A percentile compares a stretch with the other conserved stretches of the same genome.
Conservation (phyloP, 441 rosid genomes). For the Pelargonium citronellum region DNA sequence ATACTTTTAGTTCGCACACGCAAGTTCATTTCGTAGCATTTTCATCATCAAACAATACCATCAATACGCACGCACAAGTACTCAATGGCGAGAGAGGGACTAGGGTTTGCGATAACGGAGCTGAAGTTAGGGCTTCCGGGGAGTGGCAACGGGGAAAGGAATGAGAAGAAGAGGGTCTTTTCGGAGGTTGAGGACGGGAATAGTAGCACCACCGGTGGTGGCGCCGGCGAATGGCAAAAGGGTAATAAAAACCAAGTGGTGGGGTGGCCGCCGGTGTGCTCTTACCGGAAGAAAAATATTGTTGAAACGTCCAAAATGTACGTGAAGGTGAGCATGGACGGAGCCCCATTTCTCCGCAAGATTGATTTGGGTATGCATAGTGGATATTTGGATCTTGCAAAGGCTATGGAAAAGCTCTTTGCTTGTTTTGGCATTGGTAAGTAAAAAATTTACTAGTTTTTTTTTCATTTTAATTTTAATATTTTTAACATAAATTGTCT, state of each 20-base stretch:
- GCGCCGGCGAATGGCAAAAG: background rate
- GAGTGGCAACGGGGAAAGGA: too few species aligned
- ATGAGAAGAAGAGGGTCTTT: background rate
- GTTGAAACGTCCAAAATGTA: background rate
- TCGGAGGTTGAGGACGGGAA: background rate
- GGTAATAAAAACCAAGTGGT: background rate
- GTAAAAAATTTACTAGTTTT: too few species aligned
- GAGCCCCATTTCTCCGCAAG: background rate
- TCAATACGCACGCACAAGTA: too few species aligned
- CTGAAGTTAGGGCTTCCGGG: background rate
- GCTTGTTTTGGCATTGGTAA: background rate
- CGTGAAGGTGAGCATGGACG: too few species aligned
- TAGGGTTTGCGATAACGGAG: background rate
- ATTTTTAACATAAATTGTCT: too few species aligned
- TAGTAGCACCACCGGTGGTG: too few species aligned
- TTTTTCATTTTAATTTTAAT: too few species aligned
- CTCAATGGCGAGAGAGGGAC: background rate
- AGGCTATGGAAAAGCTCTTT: background rate
- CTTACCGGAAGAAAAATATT: background rate
- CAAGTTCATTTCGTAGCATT: too few species aligned
- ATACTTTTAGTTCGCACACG: too few species aligned
- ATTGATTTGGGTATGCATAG: background rate
- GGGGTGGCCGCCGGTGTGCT: slow-evolving; percentile 1
- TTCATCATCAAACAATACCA: too few species aligned
- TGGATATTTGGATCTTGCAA: background rate